Percentiles rank a stretch among this genome's conserved stretches.
These are phyloP conservation scores for Escovopsis weberi DNA, from an alignment of 2,329 filamentous ascomycete species.

Conservation along the genomic window DNA sequence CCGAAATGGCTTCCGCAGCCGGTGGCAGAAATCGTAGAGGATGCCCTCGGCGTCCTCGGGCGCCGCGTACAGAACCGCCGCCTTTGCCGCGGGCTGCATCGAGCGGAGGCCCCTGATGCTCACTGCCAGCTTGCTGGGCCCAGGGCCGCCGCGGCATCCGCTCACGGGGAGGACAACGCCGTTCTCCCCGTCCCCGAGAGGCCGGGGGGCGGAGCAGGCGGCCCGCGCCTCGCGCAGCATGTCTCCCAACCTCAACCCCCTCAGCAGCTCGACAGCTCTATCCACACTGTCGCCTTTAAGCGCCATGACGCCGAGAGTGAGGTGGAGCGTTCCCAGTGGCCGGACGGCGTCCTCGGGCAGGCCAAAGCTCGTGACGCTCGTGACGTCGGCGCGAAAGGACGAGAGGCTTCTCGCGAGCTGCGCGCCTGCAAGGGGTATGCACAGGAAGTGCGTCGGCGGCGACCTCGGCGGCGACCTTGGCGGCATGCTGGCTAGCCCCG, in stretches of 20 bases:
- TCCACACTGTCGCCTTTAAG: slow-evolving; percentile 33
- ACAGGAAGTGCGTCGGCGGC: slow-evolving; percentile 59
- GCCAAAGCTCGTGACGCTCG: slow-evolving; percentile 25
- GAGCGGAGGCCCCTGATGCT: slow-evolving; percentile 41
- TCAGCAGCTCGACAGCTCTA: slow-evolving; percentile 26
- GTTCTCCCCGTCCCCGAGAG: too few species aligned
- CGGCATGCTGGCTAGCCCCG: too few species aligned
- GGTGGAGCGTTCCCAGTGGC: slow-evolving; percentile 66
- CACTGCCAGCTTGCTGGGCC: slow-evolving; percentile 20
- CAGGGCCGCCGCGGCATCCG: background rate
- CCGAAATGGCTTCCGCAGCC: slow-evolving; percentile 39
- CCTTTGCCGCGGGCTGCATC: slow-evolving; percentile 43
- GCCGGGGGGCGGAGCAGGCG: background rate
- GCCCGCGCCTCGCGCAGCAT: slow-evolving; percentile 20
- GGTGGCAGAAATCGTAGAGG: slow-evolving; percentile 42
- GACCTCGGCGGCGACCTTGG: slow-evolving; percentile 22
- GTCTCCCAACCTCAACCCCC: slow-evolving; percentile 22
- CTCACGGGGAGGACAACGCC: too few species aligned
- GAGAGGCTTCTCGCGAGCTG: slow-evolving; percentile 51
- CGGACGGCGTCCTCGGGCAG: slow-evolving; percentile 56
- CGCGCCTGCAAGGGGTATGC: slow-evolving; percentile 53
- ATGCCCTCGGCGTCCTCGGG: slow-evolving; percentile 38
- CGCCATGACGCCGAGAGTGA: slow-evolving; percentile 79
- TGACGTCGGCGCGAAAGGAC: slow-evolving; percentile 46
- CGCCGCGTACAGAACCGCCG: slow-evolving; percentile 50